Conservation (phyloP, 2,329 filamentous ascomycete genomes). For the Aspergillus flavus region DNA sequence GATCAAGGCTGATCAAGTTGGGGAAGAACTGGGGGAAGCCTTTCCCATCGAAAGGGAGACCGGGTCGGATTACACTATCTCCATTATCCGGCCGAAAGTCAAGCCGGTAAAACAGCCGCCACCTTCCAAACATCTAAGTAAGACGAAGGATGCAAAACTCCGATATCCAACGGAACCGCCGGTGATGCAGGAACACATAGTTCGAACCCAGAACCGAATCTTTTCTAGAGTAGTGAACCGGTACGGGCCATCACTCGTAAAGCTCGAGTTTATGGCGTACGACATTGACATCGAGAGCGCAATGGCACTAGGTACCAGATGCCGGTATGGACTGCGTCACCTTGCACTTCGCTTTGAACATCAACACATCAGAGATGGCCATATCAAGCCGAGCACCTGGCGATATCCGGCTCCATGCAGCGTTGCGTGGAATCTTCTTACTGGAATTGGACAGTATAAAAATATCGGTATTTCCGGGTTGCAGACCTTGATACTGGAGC, state of each 20-base stretch:
- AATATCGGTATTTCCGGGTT: conserved; percentile 26
- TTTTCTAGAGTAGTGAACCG: conserved; percentile 26
- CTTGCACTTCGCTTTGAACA: conserved; percentile 40
- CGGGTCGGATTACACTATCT: conserved; percentile 16
- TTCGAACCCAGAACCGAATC: conserved; percentile 29
- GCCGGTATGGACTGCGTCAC: conserved; percentile 29
- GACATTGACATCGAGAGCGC: conserved; percentile 34
- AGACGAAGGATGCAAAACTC: conserved; percentile 8
- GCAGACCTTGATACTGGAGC: conserved; percentile 33
- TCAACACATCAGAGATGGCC: conserved; percentile 35
- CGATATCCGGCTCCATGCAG: conserved; percentile 27
- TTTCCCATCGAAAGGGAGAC: conserved; percentile 1
- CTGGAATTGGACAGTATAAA: conserved; percentile 30
- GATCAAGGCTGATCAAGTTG: conserved; percentile 24
- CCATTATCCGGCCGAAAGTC: conserved; percentile 17
- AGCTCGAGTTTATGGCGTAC: conserved; percentile 35
- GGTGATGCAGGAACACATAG: conserved; percentile 21
- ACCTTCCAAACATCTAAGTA: not conserved
- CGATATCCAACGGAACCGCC: not conserved
- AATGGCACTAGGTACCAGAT: conserved; percentile 26
- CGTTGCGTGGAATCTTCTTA: conserved; percentile 35
- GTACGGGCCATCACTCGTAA: conserved; percentile 31
- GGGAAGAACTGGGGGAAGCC: conserved; percentile 8
- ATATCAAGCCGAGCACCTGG: conserved; percentile 34
- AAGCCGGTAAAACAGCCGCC: not conserved